phyloP scores from a whole-genome alignment of 768 basidiomycete species.

The Phylloporus sp. region DNA sequence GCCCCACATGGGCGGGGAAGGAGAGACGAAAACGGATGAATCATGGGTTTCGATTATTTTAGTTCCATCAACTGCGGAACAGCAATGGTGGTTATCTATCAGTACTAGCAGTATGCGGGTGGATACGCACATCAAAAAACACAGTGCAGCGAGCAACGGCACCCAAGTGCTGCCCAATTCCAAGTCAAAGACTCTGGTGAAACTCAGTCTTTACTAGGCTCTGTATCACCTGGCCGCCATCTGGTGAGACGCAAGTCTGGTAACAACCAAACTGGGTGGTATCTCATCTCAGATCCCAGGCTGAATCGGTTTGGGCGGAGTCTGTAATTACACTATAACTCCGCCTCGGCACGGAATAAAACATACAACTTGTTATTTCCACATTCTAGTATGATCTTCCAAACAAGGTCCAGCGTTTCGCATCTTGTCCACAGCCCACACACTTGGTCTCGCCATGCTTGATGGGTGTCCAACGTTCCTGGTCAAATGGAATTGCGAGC shows the following conservation, averaged over 20 bases:
- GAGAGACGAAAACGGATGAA: background rate
- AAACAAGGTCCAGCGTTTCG: conserved; percentile 97
- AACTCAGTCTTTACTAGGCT: background rate
- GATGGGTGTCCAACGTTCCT: conserved; percentile 74
- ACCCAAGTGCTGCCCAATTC: background rate
- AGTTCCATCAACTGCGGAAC: background rate
- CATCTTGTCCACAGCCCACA: conserved; percentile 79
- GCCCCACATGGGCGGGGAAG: background rate
- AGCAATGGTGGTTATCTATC: background rate
- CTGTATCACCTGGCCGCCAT: too few species aligned
- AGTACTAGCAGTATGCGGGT: too few species aligned
- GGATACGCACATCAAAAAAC: too few species aligned
- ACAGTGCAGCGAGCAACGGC: too few species aligned
- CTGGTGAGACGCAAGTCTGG: too few species aligned
- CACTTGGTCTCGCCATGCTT: conserved; percentile 86
- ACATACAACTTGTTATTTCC: too few species aligned
- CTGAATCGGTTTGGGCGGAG: background rate
- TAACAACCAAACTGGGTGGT: background rate
- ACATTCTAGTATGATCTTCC: conserved; percentile 85
- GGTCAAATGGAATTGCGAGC: conserved; percentile 94
- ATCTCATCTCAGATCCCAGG: background rate
- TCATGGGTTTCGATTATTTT: background rate
- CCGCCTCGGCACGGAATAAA: too few species aligned
- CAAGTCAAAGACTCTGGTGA: background rate
- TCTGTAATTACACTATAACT: background rate